phyloP scores from a whole-genome alignment of 176 grass and related monocot genomes.

The Musa schizocarpa region DNA sequence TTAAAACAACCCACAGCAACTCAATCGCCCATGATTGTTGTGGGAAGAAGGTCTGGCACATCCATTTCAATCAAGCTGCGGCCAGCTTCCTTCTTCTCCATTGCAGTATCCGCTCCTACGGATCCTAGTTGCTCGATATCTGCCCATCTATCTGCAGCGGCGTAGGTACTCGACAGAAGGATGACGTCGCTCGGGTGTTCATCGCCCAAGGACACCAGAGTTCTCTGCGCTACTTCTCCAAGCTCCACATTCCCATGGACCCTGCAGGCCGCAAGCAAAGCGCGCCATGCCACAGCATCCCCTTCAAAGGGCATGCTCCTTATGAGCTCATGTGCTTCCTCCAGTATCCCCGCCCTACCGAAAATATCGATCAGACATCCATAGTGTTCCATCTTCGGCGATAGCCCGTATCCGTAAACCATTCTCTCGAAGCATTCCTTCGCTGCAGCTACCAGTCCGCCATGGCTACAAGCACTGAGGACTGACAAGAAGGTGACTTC shows the following conservation, averaged over 20 bases:
- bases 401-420: not conserved
- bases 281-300: slow-evolving; percentile 36
- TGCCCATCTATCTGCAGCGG: slow-evolving; percentile 33
- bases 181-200: slow-evolving; percentile 46
- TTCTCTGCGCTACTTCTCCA: slow-evolving; percentile 22
- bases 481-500: slow-evolving; percentile 21
- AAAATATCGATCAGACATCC: slow-evolving; percentile 22
- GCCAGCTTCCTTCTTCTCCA: slow-evolving; percentile 41
- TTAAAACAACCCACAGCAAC: not conserved
- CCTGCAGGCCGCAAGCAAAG: slow-evolving; percentile 57
- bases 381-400: slow-evolving; percentile 13
- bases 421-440: slow-evolving; percentile 25
- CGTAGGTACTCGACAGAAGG: slow-evolving; percentile 43
- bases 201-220: slow-evolving; percentile 24
- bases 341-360: slow-evolving; percentile 13
- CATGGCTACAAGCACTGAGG: slow-evolving; percentile 20
- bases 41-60: not conserved
- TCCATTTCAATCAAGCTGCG: slow-evolving; percentile 26
- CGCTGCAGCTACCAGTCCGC: slow-evolving; percentile 8
- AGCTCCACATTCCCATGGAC: slow-evolving; percentile 42
- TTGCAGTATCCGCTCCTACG: slow-evolving; percentile 16
- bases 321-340: slow-evolving; percentile 19
- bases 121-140: slow-evolving; percentile 28
- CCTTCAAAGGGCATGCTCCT: slow-evolving; percentile 19
- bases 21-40: not conserved